Base-by-base conservation (phyloP, 768 basidiomycete species). In the Hericium erinaceus region DNA sequence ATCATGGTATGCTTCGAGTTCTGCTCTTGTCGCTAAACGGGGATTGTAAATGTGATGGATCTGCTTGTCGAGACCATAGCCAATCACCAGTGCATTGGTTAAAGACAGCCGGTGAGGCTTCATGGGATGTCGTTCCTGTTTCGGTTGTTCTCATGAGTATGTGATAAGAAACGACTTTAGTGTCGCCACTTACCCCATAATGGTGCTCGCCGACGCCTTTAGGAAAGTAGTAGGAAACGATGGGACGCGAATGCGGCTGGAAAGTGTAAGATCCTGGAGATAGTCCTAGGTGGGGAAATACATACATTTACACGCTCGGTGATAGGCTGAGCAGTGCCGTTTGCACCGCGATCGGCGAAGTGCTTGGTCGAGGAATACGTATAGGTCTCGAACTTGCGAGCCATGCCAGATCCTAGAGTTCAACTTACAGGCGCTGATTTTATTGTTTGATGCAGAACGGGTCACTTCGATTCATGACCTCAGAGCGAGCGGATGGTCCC, bases 101-200 rank as follows among this genome's bases (percentile, higher is more conserved):
- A 99, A 72, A 2, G 95, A 94, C n/a, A 99, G 73, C 24, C 95
- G 81, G 65, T 97, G 93, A 4, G 95, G 95, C 70, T 98, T 97
- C 95, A 99, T 99, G 2, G 95, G 95, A 73, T 99, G 95, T 51
- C 88, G 83, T 81, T 97, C 93, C 95, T 98, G 64, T 46, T 26
- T 11, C 12, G 24, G 49, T 26, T 13, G 49, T 11, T 1, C 18
- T 1, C n/a, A 24, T 18, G 24, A 50, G 40, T n/a, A 46, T 16
- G 44, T 46, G 13, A 46, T 8, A 46, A 46, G 20, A 48, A 56
- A 39, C 50, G 20, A 39, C 56, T 41, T 38, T 56, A 46, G 33
- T 12, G 2, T 13, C 26, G 15, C 28, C 22, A 73, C 83, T 56
- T 73, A 95, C 95, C 60, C 95, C 95, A 75, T 98, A 99, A 69